Conservation (phyloP, 2,329 filamentous ascomycete genomes). For the Monosporascus sp. region DNA sequence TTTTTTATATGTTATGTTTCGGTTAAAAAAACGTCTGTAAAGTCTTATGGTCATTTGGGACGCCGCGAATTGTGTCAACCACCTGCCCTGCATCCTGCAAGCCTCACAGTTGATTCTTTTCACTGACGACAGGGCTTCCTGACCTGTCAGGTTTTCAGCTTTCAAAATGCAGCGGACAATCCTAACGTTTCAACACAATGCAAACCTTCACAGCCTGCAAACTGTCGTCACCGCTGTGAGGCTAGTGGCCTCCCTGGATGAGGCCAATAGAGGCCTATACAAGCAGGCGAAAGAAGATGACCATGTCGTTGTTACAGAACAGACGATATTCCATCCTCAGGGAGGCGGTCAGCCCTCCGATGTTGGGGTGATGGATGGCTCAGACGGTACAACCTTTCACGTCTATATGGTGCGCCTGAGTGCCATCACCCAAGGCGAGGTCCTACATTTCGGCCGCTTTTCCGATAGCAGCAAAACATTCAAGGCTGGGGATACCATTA, state of each 20-base stretch:
- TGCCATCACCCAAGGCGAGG: slow-evolving; percentile 42
- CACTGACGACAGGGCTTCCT: too few relatives aligned
- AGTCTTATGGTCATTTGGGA: too few relatives aligned
- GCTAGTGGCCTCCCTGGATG: slow-evolving; percentile 44
- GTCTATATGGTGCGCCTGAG: slow-evolving; percentile 55
- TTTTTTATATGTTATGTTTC: too few relatives aligned
- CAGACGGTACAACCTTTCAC: slow-evolving; percentile 34
- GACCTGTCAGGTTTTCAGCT: background rate
- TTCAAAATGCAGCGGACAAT: slow-evolving; percentile 31
- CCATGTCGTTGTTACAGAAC: slow-evolving; percentile 53
- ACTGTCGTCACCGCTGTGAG: slow-evolving; percentile 36
- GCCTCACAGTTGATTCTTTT: too few relatives aligned
- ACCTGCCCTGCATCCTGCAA: too few relatives aligned
- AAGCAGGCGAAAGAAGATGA: slow-evolving; percentile 48
- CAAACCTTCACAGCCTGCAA: slow-evolving; percentile 24
- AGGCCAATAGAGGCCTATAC: slow-evolving; percentile 50
- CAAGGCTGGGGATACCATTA: slow-evolving; percentile 36
- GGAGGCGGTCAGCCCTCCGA: slow-evolving; percentile 71
- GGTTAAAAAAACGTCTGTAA: too few relatives aligned
- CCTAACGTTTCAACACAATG: slow-evolving; percentile 34
- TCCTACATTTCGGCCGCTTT: slow-evolving; percentile 63
- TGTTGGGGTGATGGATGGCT: slow-evolving; percentile 48
- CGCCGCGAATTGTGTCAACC: too few relatives aligned
- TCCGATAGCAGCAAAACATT: slow-evolving; percentile 27
- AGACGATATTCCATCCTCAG: slow-evolving; percentile 72